A percentile compares a stretch with the other conserved stretches of the same genome.
These are phyloP conservation scores for Globisporangium recalcitrans DNA, from an alignment of 352 stramenopile species.

Conservation along the genomic window DNA sequence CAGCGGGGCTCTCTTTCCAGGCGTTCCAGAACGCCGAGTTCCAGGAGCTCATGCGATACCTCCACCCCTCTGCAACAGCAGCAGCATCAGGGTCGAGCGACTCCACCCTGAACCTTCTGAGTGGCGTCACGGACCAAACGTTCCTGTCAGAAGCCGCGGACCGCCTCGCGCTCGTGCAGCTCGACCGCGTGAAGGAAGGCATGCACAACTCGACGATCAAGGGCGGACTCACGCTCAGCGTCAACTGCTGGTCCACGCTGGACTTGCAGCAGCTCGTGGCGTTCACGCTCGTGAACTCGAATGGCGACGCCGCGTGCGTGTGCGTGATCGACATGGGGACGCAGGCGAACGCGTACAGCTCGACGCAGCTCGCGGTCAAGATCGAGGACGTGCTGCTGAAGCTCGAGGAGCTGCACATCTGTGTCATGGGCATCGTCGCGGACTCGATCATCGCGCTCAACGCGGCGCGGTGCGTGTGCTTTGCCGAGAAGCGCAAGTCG, in stretches of 20 bases:
- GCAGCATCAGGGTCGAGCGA: background rate
- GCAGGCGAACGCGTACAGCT: slow-evolving; percentile 24
- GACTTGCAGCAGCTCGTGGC: slow-evolving; percentile 63
- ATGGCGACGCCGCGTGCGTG: slow-evolving; percentile 67
- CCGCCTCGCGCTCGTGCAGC: slow-evolving; percentile 38
- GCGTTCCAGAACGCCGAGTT: slow-evolving; percentile 41
- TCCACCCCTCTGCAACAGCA: slow-evolving; percentile 15
- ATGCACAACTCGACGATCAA: slow-evolving; percentile 83
- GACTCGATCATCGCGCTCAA: slow-evolving; percentile 57
- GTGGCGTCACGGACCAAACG: slow-evolving; percentile 20
- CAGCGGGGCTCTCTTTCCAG: slow-evolving; percentile 30
- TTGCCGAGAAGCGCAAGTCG: slow-evolving; percentile 26
- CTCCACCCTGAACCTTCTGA: background rate
- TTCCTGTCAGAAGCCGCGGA: slow-evolving; percentile 38
- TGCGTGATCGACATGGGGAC: slow-evolving; percentile 49
- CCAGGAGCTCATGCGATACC: slow-evolving; percentile 29
- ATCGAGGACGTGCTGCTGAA: slow-evolving; percentile 56
- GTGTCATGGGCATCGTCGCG: slow-evolving; percentile 68
- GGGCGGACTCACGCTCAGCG: slow-evolving; percentile 66
- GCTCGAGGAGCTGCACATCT: slow-evolving; percentile 52
- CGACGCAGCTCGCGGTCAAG: slow-evolving; percentile 23
- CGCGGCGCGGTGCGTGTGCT: slow-evolving; percentile 47
- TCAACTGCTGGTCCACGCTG: slow-evolving; percentile 63
- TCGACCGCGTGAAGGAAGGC: slow-evolving; percentile 76
- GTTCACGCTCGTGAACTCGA: slow-evolving; percentile 76